Conservation (phyloP, 768 basidiomycete species). For the Panaeolus cyanescens region DNA sequence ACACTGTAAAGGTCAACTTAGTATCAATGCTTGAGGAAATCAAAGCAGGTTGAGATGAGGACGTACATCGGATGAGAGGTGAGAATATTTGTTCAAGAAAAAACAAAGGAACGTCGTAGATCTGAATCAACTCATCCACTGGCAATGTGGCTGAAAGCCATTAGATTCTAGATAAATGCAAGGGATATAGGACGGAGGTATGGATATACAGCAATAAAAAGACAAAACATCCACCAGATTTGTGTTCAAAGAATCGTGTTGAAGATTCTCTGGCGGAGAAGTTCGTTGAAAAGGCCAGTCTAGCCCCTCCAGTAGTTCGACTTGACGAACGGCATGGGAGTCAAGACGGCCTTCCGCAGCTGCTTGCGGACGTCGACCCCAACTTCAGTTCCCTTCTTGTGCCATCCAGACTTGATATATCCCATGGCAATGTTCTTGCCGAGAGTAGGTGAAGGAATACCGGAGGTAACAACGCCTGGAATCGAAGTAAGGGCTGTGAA, state of each 20-base stretch:
- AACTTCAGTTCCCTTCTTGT: slow-evolving; percentile 90
- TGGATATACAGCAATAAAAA: background rate
- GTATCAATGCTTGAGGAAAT: no score
- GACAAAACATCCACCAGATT: background rate
- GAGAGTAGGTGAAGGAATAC: slow-evolving; percentile 91
- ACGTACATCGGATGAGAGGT: no score
- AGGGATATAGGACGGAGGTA: background rate
- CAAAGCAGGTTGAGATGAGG: no score
- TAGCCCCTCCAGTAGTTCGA: slow-evolving; percentile 78
- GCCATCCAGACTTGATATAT: slow-evolving; percentile 70
- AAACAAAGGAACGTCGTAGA: no score
- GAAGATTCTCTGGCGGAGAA: background rate
- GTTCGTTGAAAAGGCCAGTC: background rate
- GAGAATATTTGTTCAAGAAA: no score
- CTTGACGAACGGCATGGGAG: slow-evolving; percentile 87
- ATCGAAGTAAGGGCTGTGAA: background rate
- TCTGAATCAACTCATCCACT: background rate
- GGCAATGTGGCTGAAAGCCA: background rate
- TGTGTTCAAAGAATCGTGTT: background rate
- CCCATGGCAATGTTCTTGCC: slow-evolving; percentile 96
- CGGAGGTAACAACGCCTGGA: slow-evolving; percentile 82
- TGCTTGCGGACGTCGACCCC: slow-evolving; percentile 86
- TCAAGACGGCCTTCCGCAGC: slow-evolving; percentile 69
- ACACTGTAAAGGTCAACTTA: no score
- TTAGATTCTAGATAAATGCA: background rate